Evolutionary conservation across 1,139 yeast genomes (phyloP).

Genomic region (Suzukiozyma palmioleophila): DNA sequence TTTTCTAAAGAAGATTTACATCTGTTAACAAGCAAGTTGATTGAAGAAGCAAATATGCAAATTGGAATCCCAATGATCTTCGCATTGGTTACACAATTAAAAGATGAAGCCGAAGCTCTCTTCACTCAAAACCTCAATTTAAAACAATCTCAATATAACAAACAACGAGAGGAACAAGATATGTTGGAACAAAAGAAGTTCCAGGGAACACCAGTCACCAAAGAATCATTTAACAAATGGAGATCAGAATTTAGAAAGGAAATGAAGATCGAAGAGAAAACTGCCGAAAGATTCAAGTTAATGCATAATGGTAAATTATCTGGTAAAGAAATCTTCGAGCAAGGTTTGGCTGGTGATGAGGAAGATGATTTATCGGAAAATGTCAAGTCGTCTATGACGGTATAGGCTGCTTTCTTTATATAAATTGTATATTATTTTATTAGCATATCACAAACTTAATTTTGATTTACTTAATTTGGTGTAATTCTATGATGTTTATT

Average conservation of each 20-base stretch:
- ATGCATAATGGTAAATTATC: conserved; percentile 75
- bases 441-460: neutral
- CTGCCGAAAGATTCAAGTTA: conserved; percentile 45
- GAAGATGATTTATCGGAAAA: conserved; percentile 37
- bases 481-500: conserved; percentile 2
- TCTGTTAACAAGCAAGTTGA: conserved; percentile 34
- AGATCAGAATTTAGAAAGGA: conserved; percentile 56
- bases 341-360: conserved; percentile 68
- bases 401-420: conserved; percentile 1
- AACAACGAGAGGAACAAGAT: conserved; percentile 52
- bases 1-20: conserved; percentile 45
- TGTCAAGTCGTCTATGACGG: conserved; percentile 17
- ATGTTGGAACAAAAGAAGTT: conserved; percentile 70
- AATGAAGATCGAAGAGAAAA: conserved; percentile 50
- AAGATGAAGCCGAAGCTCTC: conserved; percentile 71
- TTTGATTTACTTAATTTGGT: neutral
- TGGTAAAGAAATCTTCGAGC: conserved; percentile 86
- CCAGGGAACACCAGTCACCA: conserved; percentile 79
- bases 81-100: conserved; percentile 68
- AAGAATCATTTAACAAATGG: conserved; percentile 70
- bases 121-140: conserved; percentile 54
- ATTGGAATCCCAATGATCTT: conserved; percentile 87
- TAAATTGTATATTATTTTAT: neutral
- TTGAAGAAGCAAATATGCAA: conserved; percentile 68
- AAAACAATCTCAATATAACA: conserved; percentile 57